Conservation (phyloP, 495 filamentous ascomycete genomes). For the Glonium stellatum region DNA sequence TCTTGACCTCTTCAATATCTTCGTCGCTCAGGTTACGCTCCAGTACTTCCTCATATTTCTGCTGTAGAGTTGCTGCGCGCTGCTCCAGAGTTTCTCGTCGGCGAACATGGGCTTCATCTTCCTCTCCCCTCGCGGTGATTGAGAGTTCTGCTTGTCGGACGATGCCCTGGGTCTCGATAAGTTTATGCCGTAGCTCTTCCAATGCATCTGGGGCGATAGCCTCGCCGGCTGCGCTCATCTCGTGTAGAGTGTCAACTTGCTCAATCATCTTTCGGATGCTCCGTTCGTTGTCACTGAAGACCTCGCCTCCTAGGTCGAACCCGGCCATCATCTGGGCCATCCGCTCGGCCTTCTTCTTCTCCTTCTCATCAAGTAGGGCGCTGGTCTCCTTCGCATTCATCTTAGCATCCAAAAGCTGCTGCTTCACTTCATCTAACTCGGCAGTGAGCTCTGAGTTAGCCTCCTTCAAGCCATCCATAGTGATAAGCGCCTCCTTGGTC, state of each 20-base stretch:
- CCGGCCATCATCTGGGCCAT: conserved; percentile 99
- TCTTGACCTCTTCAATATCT: conserved; percentile 79
- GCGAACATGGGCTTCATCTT: conserved; percentile 54
- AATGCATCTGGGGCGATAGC: conserved; percentile 75
- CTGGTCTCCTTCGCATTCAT: conserved; percentile 92
- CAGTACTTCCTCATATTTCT: conserved; percentile 73
- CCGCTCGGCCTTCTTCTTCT: conserved; percentile 94
- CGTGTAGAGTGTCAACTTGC: conserved; percentile 69
- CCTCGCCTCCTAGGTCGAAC: conserved; percentile 83
- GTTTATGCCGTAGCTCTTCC: conserved; percentile 61
- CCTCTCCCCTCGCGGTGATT: conserved; percentile 57
- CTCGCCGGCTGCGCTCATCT: conserved; percentile 68
- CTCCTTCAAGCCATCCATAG: conserved; percentile 94
- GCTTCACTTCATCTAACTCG: conserved; percentile 92
- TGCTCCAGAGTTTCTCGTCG: conserved; percentile 67
- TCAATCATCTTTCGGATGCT: conserved; percentile 74
- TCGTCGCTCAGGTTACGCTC: conserved; percentile 68
- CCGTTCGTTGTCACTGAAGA: conserved; percentile 85
- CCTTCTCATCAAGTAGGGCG: conserved; percentile 85
- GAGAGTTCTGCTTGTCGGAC: conserved; percentile 88
- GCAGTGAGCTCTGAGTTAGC: conserved; percentile 85
- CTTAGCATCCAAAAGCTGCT: conserved; percentile 88
- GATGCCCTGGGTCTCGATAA: conserved; percentile 85
- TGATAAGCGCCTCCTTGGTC: conserved; percentile 92
- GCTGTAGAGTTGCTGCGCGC: conserved; percentile 62